A percentile compares a stretch with the other conserved stretches of the same genome.
phyloP scores from a whole-genome alignment of 371 early-diverging fungal species.

The Cokeromyces recurvatus region DNA sequence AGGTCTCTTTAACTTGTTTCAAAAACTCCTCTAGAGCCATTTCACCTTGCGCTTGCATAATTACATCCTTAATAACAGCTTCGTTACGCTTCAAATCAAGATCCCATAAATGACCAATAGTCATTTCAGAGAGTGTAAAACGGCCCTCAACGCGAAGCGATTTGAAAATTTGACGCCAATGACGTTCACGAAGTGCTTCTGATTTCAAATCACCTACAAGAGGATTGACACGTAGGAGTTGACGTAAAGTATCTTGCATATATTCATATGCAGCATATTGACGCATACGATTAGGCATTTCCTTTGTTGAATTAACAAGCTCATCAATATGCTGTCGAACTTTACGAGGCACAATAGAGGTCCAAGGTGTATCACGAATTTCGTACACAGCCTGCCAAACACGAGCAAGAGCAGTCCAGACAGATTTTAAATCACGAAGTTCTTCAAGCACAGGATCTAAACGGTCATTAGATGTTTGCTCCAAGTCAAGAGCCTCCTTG shows the following conservation, averaged over 20 bases:
- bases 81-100: conserved; percentile 89
- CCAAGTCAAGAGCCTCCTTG: conserved; percentile 90
- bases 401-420: conserved; percentile 85
- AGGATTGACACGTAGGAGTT: conserved; percentile 76
- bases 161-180: conserved; percentile 94
- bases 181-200: conserved; percentile 94
- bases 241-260: conserved; percentile 80
- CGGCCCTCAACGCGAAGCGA: conserved; percentile 70
- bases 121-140: conserved; percentile 75
- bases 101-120: conserved; percentile 95
- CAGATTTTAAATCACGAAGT: conserved; percentile 86
- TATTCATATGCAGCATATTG: conserved; percentile 98
- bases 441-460: conserved; percentile 92
- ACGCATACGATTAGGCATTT: conserved; percentile 92
- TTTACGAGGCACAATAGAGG: conserved; percentile 85
- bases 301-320: conserved; percentile 78
- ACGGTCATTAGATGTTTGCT: conserved; percentile 60
- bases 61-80: conserved; percentile 75
- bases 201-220: conserved; percentile 90
- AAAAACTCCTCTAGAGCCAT: conserved; percentile 98
- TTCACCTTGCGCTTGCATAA: conserved; percentile 95
- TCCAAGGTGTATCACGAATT: conserved; percentile 87
- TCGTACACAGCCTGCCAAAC: conserved; percentile 85
- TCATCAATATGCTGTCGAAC: conserved; percentile 83
- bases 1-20: conserved; percentile 84